Evolutionary conservation across 768 basidiomycete genomes (phyloP).

Genomic region (Tephrocybe sp.): DNA sequence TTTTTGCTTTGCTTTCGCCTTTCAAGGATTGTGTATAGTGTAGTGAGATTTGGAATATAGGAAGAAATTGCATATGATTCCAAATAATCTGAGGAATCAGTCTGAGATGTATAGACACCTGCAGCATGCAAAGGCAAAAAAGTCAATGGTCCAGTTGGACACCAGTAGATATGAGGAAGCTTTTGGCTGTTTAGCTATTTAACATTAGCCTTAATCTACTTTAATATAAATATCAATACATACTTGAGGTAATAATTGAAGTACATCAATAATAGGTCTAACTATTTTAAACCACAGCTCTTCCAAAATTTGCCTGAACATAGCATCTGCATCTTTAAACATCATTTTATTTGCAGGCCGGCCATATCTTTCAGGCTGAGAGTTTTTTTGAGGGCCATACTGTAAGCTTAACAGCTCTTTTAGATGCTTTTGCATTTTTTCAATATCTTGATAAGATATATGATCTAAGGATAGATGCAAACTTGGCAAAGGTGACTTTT

Average conservation of each 20-base stretch:
- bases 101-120: constrained; percentile 1
- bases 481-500: not conserved
- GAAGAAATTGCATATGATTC: not conserved
- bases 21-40: not conserved
- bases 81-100: not conserved
- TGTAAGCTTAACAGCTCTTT: not conserved
- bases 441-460: not conserved
- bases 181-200: not conserved
- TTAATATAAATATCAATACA: too few relatives aligned
- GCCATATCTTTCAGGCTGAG: not conserved
- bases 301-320: not conserved
- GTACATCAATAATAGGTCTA: constrained; percentile 2
- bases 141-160: constrained; percentile 7
- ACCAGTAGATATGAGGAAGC: constrained; percentile 7
- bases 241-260: not conserved
- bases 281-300: constrained; percentile 5
- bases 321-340: not conserved
- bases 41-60: not conserved
- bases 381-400: not conserved
- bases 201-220: too few relatives aligned
- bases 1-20: not conserved
- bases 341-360: not conserved
- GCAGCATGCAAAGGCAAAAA: constrained; percentile 13
- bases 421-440: not conserved
- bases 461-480: not conserved